phyloP scores from a whole-genome alignment of 2,329 filamentous ascomycete species.

The Massarina eburnea region DNA sequence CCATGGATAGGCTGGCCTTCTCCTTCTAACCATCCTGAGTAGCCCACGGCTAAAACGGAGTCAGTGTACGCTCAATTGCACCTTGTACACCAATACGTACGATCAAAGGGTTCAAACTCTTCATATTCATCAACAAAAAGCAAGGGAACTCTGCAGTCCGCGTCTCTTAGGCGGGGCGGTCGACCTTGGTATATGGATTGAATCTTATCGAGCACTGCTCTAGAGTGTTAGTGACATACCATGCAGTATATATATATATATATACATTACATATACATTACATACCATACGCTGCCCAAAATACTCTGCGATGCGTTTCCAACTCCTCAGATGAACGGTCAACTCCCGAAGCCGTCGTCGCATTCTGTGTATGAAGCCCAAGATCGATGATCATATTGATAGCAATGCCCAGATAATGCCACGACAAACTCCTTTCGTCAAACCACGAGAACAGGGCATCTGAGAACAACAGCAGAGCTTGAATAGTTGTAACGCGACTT shows the following conservation, averaged over 20 bases:
- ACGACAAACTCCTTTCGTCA: slow-evolving; percentile 55
- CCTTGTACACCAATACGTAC: too few relatives aligned
- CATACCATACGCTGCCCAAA: slow-evolving; percentile 48
- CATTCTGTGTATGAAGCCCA: slow-evolving; percentile 55
- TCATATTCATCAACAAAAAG: slow-evolving; percentile 54
- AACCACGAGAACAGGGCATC: slow-evolving; percentile 54
- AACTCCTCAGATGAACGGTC: slow-evolving; percentile 48
- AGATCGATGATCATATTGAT: slow-evolving; percentile 59
- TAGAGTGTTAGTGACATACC: background rate
- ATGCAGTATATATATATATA: background rate
- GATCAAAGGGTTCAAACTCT: slow-evolving; percentile 55
- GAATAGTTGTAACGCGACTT: slow-evolving; percentile 57
- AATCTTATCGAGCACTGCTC: slow-evolving; percentile 53
- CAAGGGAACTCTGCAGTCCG: slow-evolving; percentile 51
- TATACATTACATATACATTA: background rate
- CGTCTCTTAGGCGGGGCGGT: slow-evolving; percentile 50
- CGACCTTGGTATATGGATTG: slow-evolving; percentile 59
- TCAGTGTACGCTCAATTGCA: too few relatives aligned
- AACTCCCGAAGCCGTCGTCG: slow-evolving; percentile 35
- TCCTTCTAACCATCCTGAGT: too few relatives aligned
- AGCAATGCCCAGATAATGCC: slow-evolving; percentile 60
- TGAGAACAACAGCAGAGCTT: slow-evolving; percentile 55
- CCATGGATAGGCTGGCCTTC: slow-evolving; percentile 44
- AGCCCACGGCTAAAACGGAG: slow-evolving; percentile 30
- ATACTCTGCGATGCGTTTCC: slow-evolving; percentile 48